phyloP scores from a whole-genome alignment of 2,329 filamentous ascomycete genomes.

The Clonostachys solani region DNA sequence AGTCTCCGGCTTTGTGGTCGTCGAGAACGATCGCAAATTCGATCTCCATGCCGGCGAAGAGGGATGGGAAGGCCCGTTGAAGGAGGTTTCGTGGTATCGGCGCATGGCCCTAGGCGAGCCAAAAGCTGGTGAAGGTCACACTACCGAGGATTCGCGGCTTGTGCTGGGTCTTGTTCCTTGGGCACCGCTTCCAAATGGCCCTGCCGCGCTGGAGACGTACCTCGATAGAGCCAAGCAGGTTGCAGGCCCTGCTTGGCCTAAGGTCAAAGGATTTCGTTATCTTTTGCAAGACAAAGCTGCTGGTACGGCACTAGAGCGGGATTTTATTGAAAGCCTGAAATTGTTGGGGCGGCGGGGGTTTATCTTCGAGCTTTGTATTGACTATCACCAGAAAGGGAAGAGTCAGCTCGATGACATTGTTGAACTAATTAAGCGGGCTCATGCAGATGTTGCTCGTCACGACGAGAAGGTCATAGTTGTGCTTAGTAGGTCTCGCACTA shows the following conservation, averaged over 20 bases:
- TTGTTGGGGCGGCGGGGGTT: conserved; percentile 59
- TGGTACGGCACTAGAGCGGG: conserved; percentile 57
- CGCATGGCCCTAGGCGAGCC: conserved; percentile 61
- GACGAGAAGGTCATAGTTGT: conserved; percentile 61
- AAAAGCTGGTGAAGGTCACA: conserved; percentile 63
- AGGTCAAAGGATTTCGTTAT: conserved; percentile 76
- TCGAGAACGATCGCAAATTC: conserved; percentile 76
- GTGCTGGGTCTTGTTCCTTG: conserved; percentile 74
- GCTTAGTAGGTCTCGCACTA: conserved; percentile 50
- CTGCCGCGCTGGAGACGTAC: conserved; percentile 58
- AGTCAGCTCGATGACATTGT: conserved; percentile 69
- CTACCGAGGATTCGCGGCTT: conserved; percentile 44
- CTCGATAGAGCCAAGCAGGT: conserved; percentile 53
- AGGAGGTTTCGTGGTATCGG: conserved; percentile 67
- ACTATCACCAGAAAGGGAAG: conserved; percentile 71
- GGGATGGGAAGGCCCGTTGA: conserved; percentile 67
- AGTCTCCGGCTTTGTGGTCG: conserved; percentile 70
- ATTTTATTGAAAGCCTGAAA: conserved; percentile 62
- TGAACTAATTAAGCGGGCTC: conserved; percentile 64
- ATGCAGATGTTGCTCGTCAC: conserved; percentile 50
- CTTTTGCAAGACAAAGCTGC: conserved; percentile 72
- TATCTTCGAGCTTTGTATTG: conserved; percentile 79
- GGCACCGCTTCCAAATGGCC: conserved; percentile 71
- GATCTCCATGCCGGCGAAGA: conserved; percentile 51
- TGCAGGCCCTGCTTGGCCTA: conserved; percentile 60